Evolutionary conservation across 768 basidiomycete genomes (phyloP).

Genomic region (Termitomyces sp.): DNA sequence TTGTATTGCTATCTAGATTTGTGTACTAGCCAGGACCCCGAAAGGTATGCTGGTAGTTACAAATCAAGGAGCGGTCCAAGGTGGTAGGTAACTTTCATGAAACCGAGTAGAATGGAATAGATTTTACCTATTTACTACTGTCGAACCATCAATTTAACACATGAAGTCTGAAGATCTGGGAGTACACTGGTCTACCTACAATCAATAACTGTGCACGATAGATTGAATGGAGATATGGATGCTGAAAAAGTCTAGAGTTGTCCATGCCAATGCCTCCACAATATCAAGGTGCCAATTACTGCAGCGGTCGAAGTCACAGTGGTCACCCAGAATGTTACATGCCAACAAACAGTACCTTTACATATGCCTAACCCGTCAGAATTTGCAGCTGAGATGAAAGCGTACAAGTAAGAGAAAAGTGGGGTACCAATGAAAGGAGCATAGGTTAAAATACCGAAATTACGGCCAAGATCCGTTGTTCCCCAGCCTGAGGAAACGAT

Average conservation of each 20-base stretch:
- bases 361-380: conserved; percentile 43
- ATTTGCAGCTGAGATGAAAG: conserved; percentile 55
- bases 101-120: too few species aligned
- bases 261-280: conserved; percentile 65
- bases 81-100: too few species aligned
- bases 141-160: too few species aligned
- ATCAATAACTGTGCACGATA: not conserved
- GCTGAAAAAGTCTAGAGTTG: conserved; percentile 31
- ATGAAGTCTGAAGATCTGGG: too few species aligned
- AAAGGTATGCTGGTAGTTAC: not conserved
- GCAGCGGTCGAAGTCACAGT: conserved; percentile 38
- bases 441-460: conserved; percentile 71
- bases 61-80: not conserved
- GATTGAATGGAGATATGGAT: not conserved
- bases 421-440: conserved; percentile 75
- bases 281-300: conserved; percentile 34
- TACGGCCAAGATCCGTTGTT: conserved; percentile 60
- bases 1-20: not conserved
- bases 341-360: conserved; percentile 59
- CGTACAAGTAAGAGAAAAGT: conserved; percentile 75
- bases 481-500: conserved; percentile 74
- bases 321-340: conserved; percentile 55
- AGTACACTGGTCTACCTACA: not conserved
- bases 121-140: too few species aligned
- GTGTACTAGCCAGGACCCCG: not conserved